Evolutionary conservation across 1,284 basidiomycete genomes (phyloP).

Genomic region (Ganoderma sinense): DNA sequence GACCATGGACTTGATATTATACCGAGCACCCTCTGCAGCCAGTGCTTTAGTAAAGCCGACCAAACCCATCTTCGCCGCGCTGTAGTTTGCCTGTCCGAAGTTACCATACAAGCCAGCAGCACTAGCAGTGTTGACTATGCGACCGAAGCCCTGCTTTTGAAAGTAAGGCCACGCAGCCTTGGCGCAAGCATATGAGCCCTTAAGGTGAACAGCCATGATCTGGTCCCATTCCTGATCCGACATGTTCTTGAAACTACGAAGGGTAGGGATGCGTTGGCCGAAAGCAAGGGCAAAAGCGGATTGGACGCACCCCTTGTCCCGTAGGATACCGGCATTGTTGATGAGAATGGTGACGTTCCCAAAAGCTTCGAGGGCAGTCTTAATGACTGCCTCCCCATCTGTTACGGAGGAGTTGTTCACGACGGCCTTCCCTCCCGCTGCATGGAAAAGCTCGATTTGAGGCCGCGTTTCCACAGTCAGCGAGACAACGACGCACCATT

Average conservation of each 20-base stretch:
- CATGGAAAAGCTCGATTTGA: neutral
- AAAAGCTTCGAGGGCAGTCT: constrained; percentile 89
- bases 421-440: constrained; percentile 89
- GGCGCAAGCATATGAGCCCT: constrained; percentile 94
- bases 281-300: constrained; percentile 1
- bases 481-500: constrained; percentile 59
- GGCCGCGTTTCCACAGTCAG: neutral
- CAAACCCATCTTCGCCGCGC: constrained; percentile 90
- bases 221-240: constrained; percentile 90
- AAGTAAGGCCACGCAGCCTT: constrained; percentile 98
- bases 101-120: constrained; percentile 92
- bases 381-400: constrained; percentile 89
- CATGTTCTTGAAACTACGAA: constrained; percentile 88
- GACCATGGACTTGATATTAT: constrained; percentile 88
- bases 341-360: constrained; percentile 86
- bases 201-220: constrained; percentile 90
- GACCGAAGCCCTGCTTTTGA: constrained; percentile 93
- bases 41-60: constrained; percentile 93
- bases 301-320: constrained; percentile 73
- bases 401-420: constrained; percentile 90
- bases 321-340: constrained; percentile 97
- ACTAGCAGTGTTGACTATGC: constrained; percentile 93
- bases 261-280: neutral
- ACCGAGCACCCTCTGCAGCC: constrained; percentile 90
- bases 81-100: constrained; percentile 96